Conservation (phyloP, 441 rosid genomes). For the Heliophila coronopifolia region DNA sequence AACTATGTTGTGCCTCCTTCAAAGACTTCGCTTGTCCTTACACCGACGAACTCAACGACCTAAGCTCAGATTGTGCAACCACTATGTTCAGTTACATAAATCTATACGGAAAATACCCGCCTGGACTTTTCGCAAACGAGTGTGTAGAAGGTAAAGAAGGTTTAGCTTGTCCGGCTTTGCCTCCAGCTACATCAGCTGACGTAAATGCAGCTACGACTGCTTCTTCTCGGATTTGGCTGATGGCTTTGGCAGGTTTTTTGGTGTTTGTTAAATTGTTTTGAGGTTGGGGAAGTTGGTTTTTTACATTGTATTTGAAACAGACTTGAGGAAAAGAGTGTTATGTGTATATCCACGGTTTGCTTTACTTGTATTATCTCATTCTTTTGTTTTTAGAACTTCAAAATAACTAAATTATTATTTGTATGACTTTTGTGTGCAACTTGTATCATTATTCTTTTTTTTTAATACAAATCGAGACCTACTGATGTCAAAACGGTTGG, state of each 20-base stretch:
- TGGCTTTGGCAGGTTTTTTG: conserved; percentile 18
- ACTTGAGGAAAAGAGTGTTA: conserved; percentile 3
- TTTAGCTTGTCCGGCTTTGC: conserved; percentile 47
- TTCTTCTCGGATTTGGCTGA: conserved; percentile 27
- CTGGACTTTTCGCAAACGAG: conserved; percentile 65
- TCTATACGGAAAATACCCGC: conserved; percentile 70
- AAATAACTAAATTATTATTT: conserved; percentile 1
- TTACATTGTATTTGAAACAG: neutral
- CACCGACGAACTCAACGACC: conserved; percentile 42
- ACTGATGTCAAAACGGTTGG: too few species aligned
- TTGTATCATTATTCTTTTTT: too few species aligned
- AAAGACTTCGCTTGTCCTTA: conserved; percentile 81
- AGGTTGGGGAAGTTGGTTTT: neutral
- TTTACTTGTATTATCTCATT: conserved; percentile 8
- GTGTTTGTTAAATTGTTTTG: conserved; percentile 9
- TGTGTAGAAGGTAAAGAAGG: conserved; percentile 60
- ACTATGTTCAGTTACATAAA: conserved; percentile 87
- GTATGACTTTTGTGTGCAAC: conserved; percentile 13
- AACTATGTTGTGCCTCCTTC: conserved; percentile 47
- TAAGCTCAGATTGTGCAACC: conserved; percentile 53
- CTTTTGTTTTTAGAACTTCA: conserved; percentile 8
- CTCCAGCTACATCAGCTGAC: conserved; percentile 30
- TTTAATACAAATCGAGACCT: neutral
- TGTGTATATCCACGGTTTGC: conserved; percentile 28
- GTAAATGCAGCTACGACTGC: conserved; percentile 24